Percentiles rank a stretch among this genome's conserved stretches.
Evolutionary conservation across 176 grass and related monocot genomes (phyloP).

Genomic region (Miscanthus lutarioriparius): DNA sequence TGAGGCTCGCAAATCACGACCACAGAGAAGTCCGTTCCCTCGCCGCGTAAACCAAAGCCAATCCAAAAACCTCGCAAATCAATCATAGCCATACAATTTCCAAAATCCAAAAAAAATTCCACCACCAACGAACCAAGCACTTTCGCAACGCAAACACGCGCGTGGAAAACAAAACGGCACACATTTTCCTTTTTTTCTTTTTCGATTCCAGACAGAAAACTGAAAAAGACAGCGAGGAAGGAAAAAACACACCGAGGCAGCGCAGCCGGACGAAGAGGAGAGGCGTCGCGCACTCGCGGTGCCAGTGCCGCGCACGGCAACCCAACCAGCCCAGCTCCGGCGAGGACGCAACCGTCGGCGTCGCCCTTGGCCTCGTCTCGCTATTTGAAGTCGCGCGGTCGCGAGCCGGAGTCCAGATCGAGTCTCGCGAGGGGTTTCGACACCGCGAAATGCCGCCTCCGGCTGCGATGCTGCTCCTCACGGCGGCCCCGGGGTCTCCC

Average conservation of each 20-base stretch:
- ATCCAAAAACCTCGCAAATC: slow-evolving; percentile 17
- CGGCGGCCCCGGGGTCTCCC: background rate
- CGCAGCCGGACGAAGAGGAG: slow-evolving; percentile 28
- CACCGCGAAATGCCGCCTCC: slow-evolving; percentile 27
- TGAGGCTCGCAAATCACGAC: slow-evolving; percentile 10
- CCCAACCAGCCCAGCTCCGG: slow-evolving; percentile 21
- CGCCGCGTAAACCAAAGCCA: slow-evolving; percentile 27
- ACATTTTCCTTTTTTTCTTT: background rate
- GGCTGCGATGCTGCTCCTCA: slow-evolving; percentile 29
- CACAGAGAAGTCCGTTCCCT: background rate
- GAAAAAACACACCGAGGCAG: background rate
- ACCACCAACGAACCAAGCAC: no score
- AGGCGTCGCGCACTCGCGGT: background rate
- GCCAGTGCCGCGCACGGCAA: slow-evolving; percentile 44
- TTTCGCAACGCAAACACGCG: background rate
- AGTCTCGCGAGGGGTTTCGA: background rate
- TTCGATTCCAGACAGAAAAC: background rate
- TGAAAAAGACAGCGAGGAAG: background rate
- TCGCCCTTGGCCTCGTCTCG: background rate
- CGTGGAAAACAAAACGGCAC: background rate
- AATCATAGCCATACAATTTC: slow-evolving; percentile 38
- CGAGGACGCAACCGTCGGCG: slow-evolving; percentile 11
- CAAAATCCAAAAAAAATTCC: background rate
- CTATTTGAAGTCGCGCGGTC: background rate
- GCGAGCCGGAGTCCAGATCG: slow-evolving; percentile 21